A percentile compares a stretch with the other conserved stretches of the same genome.
These are phyloP conservation scores for Neoascochyta sp. DNA, from an alignment of 2,329 filamentous ascomycete genomes.

Conservation along the genomic window DNA sequence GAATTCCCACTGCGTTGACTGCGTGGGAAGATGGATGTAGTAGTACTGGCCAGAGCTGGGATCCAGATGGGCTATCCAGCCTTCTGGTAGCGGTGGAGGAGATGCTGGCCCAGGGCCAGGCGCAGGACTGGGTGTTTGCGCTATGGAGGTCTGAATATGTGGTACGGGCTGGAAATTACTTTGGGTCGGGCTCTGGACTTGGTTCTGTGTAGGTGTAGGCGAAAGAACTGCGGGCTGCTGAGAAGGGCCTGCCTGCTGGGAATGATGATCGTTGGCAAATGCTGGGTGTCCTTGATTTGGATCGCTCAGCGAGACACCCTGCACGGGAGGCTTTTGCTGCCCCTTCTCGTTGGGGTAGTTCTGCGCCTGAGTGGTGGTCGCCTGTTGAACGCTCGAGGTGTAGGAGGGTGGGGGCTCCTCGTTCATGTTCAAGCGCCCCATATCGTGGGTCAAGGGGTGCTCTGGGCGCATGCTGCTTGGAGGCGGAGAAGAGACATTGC, in stretches of 20 bases:
- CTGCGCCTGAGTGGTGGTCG: slow-evolving; percentile 44
- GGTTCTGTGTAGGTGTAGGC: slow-evolving; percentile 28
- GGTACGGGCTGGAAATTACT: slow-evolving; percentile 23
- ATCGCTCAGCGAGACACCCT: slow-evolving; percentile 32
- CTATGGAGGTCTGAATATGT: slow-evolving; percentile 19
- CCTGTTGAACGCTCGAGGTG: slow-evolving; percentile 60
- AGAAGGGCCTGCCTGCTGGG: slow-evolving; percentile 46
- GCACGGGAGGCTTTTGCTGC: slow-evolving; percentile 37
- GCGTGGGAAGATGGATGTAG: slow-evolving; percentile 92
- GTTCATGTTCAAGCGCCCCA: slow-evolving; percentile 73
- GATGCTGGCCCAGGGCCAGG: slow-evolving; percentile 69
- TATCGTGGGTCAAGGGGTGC: slow-evolving; percentile 76
- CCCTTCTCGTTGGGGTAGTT: slow-evolving; percentile 76
- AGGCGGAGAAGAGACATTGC: slow-evolving; percentile 24
- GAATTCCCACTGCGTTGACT: slow-evolving; percentile 98
- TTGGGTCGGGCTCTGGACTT: no score
- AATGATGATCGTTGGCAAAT: slow-evolving; percentile 77
- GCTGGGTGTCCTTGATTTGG: slow-evolving; percentile 69
- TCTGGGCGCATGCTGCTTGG: slow-evolving; percentile 39
- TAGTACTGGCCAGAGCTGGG: slow-evolving; percentile 97
- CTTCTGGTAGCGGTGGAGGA: slow-evolving; percentile 89
- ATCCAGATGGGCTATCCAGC: slow-evolving; percentile 96
- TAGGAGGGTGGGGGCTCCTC: slow-evolving; percentile 94
- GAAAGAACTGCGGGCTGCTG: slow-evolving; percentile 34
- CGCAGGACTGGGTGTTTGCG: slow-evolving; percentile 47